A percentile compares a stretch with the other conserved stretches of the same genome.
These are phyloP conservation scores for Sporisorium sorghi DNA, from an alignment of 1,284 basidiomycete species.

Conservation along the genomic window DNA sequence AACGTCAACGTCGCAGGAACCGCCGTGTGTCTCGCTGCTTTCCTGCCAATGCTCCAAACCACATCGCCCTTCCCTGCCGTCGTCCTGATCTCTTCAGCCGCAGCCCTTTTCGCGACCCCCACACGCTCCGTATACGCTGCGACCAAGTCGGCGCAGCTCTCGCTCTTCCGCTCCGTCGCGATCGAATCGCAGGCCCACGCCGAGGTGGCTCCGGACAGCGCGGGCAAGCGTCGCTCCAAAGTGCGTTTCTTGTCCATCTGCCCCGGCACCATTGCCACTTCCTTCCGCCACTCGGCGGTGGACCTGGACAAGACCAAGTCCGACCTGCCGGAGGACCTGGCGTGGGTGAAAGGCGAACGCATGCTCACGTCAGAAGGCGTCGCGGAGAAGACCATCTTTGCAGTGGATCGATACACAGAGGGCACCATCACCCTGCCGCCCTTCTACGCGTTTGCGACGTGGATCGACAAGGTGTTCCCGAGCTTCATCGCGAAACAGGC, in stretches of 20 bases:
- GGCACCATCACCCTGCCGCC: constrained; percentile 47
- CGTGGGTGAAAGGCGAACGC: constrained; percentile 50
- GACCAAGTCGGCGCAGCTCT: constrained; percentile 82
- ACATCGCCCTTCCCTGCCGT: constrained; percentile 80
- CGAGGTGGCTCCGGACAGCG: constrained; percentile 9
- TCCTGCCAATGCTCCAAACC: constrained; percentile 78
- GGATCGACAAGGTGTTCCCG: constrained; percentile 40
- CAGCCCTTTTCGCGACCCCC: constrained; percentile 84
- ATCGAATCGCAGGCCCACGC: constrained; percentile 75
- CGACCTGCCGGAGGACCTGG: constrained; percentile 42
- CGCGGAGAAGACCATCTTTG: constrained; percentile 49
- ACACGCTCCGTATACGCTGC: constrained; percentile 86
- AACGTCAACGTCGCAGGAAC: constrained; percentile 72
- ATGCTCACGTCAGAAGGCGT: constrained; percentile 50
- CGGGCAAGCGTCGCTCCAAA: constrained; percentile 25
- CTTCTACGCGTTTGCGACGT: constrained; percentile 50
- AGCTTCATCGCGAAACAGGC: constrained; percentile 31
- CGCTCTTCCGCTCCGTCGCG: constrained; percentile 81
- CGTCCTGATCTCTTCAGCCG: constrained; percentile 82
- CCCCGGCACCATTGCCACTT: constrained; percentile 64
- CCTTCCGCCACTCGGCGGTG: constrained; percentile 62
- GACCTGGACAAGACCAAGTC: constrained; percentile 34
- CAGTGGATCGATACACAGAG: constrained; percentile 47
- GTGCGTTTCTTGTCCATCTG: constrained; percentile 62
- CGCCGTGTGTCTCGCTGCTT: constrained; percentile 71